phyloP scores from a whole-genome alignment of 2,329 filamentous ascomycete species.

The Paradendryphiella salina region DNA sequence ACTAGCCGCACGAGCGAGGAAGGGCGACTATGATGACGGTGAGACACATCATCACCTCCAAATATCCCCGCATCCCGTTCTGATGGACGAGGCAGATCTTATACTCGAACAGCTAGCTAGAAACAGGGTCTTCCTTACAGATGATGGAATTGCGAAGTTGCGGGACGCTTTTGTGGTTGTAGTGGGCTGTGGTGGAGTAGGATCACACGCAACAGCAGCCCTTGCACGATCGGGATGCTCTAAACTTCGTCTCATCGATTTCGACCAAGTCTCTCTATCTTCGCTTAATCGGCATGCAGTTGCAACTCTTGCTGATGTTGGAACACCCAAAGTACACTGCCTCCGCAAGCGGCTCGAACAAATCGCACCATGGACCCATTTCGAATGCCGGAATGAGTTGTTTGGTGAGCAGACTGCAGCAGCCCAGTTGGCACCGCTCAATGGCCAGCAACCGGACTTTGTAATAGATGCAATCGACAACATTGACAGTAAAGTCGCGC shows the following conservation, averaged over 20 bases:
- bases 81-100: constrained; percentile 61
- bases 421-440: constrained; percentile 68
- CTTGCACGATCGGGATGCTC: constrained; percentile 87
- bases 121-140: constrained; percentile 86
- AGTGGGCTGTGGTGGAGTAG: constrained; percentile 92
- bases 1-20: constrained; percentile 62
- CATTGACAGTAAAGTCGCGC: constrained; percentile 91
- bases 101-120: constrained; percentile 93
- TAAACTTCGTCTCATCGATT: constrained; percentile 88
- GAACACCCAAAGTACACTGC: constrained; percentile 86
- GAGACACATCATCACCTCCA: constrained; percentile 2
- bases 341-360: constrained; percentile 79
- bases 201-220: constrained; percentile 85
- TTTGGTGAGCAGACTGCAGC: constrained; percentile 71
- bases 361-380: constrained; percentile 87
- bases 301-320: constrained; percentile 90
- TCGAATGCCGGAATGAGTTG: constrained; percentile 83
- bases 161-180: constrained; percentile 83
- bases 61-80: background rate
- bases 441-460: constrained; percentile 72
- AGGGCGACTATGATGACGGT: constrained; percentile 68
- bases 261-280: constrained; percentile 94
- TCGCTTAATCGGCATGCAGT: constrained; percentile 96
- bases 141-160: constrained; percentile 77
- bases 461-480: constrained; percentile 99